A percentile compares a stretch with the other conserved stretches of the same genome.
Evolutionary conservation across 202 grass and related monocot genomes (phyloP).

Genomic region (Digitaria exilis): DNA sequence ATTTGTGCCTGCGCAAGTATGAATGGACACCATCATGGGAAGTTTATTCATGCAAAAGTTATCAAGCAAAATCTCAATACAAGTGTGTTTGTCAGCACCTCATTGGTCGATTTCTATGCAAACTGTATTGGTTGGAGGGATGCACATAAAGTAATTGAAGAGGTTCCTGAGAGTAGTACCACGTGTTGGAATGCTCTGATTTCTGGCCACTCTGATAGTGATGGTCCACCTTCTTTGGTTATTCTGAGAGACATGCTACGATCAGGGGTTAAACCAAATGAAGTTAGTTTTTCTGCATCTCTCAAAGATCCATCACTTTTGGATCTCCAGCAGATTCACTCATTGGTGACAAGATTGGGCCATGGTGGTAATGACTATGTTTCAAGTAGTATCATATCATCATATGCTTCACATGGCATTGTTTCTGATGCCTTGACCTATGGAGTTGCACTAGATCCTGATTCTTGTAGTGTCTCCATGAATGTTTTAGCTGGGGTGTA

Average conservation of each 20-base stretch:
- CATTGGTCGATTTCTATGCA: conserved; percentile 57
- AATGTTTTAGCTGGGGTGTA: conserved; percentile 67
- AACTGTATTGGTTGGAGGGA: conserved; percentile 36
- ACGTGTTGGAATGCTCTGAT: conserved; percentile 68
- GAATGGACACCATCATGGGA: conserved; percentile 47
- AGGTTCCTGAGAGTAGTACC: conserved; percentile 45
- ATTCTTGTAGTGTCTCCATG: conserved; percentile 39
- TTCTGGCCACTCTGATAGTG: conserved; percentile 38
- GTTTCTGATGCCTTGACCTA: conserved; percentile 50
- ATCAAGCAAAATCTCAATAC: conserved; percentile 58
- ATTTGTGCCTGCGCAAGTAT: conserved; percentile 47
- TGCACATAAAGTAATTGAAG: conserved; percentile 52
- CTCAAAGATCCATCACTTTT: conserved; percentile 52
- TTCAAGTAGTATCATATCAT: conserved; percentile 62
- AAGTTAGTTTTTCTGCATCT: conserved; percentile 62
- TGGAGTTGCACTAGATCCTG: conserved; percentile 42
- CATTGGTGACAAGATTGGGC: conserved; percentile 69
- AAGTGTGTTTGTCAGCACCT: conserved; percentile 48
- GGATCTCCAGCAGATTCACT: conserved; percentile 68
- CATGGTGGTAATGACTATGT: conserved; percentile 59
- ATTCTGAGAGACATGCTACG: conserved; percentile 56
- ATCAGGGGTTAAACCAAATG: conserved; percentile 59
- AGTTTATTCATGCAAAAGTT: conserved; percentile 61
- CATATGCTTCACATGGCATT: conserved; percentile 62
- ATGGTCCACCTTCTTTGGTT: conserved; percentile 39